Evolutionary conservation across 495 filamentous ascomycete species (phyloP), one percentile per base, ranked within the genome.

Genomic region (Beverwykella pulmonaria): DNA sequence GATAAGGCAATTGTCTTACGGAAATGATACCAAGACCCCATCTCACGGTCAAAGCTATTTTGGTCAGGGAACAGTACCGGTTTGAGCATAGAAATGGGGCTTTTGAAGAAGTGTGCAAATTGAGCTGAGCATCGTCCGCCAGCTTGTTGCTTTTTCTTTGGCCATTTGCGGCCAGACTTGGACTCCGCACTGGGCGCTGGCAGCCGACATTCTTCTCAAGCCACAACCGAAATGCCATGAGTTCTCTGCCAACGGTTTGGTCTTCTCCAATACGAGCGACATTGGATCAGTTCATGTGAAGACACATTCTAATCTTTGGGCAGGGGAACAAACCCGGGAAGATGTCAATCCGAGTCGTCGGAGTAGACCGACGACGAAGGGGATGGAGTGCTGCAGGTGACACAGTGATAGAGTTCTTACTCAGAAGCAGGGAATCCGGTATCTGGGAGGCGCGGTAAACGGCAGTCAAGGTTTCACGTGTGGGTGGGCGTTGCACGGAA

Each of bases 381-480:
- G 34, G 1, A 12, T 49, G 58, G 50, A 46, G 58, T n/a, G 58
- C 49, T 22, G 57, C 57, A 67, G 44, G 64, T 67, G 64, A 67
- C 64, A 67, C 64, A 60, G 49, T 56, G 52, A 67, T 67, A 67
- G 39, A 57, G 64, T 67, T 61, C 64, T 67, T 48, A 67, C 64
- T 56, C 34, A 59, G 58, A 55, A 22, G 17, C 15, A 15, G 17
- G 29, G 48, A 54, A 54, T 61, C 57, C 48, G 26, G 32, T 50
- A 32, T 53, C 2, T 50, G 23, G 52, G 64, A 67, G 26, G 64
- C 64, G 64, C 55, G 55, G 49, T 57, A 67, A 26, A 39, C 57
- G 57, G 55, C 57, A 50, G 27, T n/a, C n/a, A 29, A 61, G 49
- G 34, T 8, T n/a, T 3, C 19, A 44, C 63, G 60, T 32, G 47